Evolutionary conservation across 2,329 filamentous ascomycete genomes (phyloP).

Genomic region (Claviceps arundinis): DNA sequence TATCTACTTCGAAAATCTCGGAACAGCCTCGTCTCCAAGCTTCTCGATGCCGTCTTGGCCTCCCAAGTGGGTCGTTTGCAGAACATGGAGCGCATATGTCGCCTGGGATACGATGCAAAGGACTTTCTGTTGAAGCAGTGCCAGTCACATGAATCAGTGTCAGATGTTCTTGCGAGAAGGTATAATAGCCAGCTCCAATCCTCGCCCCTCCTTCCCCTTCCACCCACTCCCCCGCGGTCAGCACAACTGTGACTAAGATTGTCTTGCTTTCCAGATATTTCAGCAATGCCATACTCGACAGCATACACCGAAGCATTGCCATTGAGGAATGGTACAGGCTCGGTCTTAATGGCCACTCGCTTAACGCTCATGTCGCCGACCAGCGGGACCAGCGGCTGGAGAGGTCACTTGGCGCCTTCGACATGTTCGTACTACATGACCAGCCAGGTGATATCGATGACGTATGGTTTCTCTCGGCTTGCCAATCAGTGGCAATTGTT

Average conservation of each 20-base stretch:
- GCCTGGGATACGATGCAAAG: slow-evolving; percentile 75
- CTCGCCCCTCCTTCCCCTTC: neutral
- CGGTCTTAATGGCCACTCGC: slow-evolving; percentile 10
- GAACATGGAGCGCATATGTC: slow-evolving; percentile 57
- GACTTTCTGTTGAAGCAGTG: slow-evolving; percentile 63
- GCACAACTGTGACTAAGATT: slow-evolving; percentile 3
- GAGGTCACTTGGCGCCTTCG: slow-evolving; percentile 66
- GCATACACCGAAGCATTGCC: slow-evolving; percentile 68
- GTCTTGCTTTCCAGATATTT: slow-evolving; percentile 46
- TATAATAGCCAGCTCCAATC: slow-evolving; percentile 14
- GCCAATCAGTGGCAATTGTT: neutral
- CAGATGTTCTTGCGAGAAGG: slow-evolving; percentile 68
- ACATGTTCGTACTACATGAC: slow-evolving; percentile 74
- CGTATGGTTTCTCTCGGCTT: slow-evolving; percentile 27
- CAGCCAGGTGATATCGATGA: slow-evolving; percentile 61
- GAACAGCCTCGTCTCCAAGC: slow-evolving; percentile 35
- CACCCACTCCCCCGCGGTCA: neutral
- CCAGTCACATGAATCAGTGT: slow-evolving; percentile 40
- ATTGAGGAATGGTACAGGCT: slow-evolving; percentile 58
- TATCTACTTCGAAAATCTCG: slow-evolving; percentile 43
- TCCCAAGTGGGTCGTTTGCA: slow-evolving; percentile 56
- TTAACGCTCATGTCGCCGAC: slow-evolving; percentile 23
- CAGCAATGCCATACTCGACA: slow-evolving; percentile 58
- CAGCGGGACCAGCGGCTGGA: slow-evolving; percentile 40
- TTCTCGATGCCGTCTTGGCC: slow-evolving; percentile 57